phyloP scores from a whole-genome alignment of 176 grass and related monocot species.

The Canna indica region DNA sequence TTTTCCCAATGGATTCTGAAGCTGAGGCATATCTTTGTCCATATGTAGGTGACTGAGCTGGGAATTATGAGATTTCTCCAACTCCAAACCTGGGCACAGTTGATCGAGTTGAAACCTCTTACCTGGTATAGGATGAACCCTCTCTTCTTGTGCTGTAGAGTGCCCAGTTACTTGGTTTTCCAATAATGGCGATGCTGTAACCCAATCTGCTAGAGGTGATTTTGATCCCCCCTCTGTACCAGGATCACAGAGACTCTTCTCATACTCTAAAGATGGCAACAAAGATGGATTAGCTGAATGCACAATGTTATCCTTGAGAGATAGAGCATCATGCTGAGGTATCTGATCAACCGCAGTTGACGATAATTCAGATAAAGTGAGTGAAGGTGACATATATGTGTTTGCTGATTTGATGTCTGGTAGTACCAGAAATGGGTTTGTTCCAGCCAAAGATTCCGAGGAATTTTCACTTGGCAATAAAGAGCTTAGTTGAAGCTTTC shows the following conservation, averaged over 20 bases:
- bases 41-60: conserved; percentile 19
- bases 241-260: conserved; percentile 15
- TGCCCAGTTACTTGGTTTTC: conserved; percentile 19
- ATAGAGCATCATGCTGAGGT: not conserved
- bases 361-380: not conserved
- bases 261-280: conserved; percentile 18
- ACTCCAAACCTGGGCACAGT: conserved; percentile 4
- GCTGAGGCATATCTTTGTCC: conserved; percentile 26
- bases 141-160: conserved; percentile 13
- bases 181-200: conserved; percentile 13
- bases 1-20: not conserved
- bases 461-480: conserved; percentile 16
- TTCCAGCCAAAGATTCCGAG: conserved; percentile 19
- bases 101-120: not conserved
- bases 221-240: not conserved
- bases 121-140: not conserved
- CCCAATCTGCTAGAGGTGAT: conserved; percentile 7
- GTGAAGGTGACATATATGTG: not conserved
- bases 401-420: not conserved
- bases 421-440: conserved; percentile 17
- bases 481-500: conserved; percentile 36
- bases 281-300: conserved; percentile 2
- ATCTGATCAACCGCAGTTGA: not conserved
- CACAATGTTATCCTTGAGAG: conserved; percentile 18
- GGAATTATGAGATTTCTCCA: conserved; percentile 27